phyloP scores from a whole-genome alignment of 2,329 filamentous ascomycete species.

The Chrysoporthe puriensis region DNA sequence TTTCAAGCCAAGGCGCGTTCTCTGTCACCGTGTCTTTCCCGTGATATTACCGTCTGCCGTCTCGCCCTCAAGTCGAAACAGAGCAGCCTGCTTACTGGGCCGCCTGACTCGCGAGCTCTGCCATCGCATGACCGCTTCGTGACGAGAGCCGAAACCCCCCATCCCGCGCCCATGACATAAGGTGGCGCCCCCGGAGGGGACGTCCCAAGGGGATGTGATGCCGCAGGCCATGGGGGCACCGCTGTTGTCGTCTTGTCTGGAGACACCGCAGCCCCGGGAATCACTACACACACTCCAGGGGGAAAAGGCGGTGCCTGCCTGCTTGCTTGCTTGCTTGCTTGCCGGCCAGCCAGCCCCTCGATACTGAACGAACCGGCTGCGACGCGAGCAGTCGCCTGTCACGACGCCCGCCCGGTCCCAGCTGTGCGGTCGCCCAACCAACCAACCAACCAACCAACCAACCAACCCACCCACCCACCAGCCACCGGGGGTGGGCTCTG shows the following conservation, averaged over 20 bases:
- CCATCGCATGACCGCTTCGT: neutral
- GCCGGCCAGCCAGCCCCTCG: neutral
- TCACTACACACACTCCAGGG: no score
- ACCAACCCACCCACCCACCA: no score
- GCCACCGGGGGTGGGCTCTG: neutral
- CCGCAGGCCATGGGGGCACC: no score
- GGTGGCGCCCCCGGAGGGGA: no score
- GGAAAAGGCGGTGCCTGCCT: no score
- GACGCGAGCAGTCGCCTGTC: conserved; percentile 11
- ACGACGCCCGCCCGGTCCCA: neutral
- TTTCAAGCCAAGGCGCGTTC: neutral
- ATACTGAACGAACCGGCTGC: neutral
- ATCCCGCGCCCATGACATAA: no score
- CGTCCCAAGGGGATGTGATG: no score
- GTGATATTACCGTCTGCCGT: neutral
- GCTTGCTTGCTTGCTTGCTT: no score
- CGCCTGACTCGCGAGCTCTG: neutral
- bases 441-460: no score
- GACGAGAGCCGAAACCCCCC: neutral
- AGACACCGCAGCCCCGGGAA: no score
- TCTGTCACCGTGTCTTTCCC: neutral
- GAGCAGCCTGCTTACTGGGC: neutral
- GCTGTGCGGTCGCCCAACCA: neutral
- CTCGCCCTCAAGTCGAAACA: neutral
- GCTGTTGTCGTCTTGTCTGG: no score